Conservation (phyloP, 2,329 filamentous ascomycete species). For the Akanthomyces uredinophilus region DNA sequence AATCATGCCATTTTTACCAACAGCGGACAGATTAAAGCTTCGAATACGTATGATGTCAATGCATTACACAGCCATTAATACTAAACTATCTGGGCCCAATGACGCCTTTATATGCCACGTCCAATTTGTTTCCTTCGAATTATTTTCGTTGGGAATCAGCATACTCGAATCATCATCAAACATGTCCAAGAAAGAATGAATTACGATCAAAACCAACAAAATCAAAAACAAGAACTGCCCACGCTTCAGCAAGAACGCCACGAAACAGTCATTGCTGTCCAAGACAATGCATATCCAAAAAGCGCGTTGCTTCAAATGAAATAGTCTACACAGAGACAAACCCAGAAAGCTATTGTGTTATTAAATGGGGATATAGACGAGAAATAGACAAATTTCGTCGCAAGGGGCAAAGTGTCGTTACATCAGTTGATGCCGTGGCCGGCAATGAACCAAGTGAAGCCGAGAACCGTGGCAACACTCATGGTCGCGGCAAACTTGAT, state of each 20-base stretch:
- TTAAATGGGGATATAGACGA: conserved; percentile 1
- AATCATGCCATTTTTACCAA: not conserved
- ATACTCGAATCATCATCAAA: not conserved
- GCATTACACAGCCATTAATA: conserved; percentile 6
- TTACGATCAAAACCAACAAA: not conserved
- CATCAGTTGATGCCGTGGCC: conserved; percentile 38
- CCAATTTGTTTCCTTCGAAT: not conserved
- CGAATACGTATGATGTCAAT: not conserved
- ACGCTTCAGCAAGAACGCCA: conserved; percentile 2
- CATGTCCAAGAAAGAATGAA: not conserved
- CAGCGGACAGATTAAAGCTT: not conserved
- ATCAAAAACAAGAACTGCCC: not conserved
- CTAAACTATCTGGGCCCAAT: not conserved
- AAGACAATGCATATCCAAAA: conserved; percentile 2
- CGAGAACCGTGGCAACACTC: conserved; percentile 51
- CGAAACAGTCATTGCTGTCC: not conserved
- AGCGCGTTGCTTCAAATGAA: not conserved
- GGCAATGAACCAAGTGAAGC: conserved; percentile 60
- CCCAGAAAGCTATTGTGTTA: not conserved
- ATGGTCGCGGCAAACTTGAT: conserved; percentile 49
- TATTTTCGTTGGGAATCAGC: not conserved
- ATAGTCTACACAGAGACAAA: not conserved
- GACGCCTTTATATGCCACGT: conserved; percentile 1
- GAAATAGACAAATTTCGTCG: not conserved
- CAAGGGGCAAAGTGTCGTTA: not conserved